Conservation (phyloP, 2,329 filamentous ascomycete genomes). For the Aschersonia sp. region DNA sequence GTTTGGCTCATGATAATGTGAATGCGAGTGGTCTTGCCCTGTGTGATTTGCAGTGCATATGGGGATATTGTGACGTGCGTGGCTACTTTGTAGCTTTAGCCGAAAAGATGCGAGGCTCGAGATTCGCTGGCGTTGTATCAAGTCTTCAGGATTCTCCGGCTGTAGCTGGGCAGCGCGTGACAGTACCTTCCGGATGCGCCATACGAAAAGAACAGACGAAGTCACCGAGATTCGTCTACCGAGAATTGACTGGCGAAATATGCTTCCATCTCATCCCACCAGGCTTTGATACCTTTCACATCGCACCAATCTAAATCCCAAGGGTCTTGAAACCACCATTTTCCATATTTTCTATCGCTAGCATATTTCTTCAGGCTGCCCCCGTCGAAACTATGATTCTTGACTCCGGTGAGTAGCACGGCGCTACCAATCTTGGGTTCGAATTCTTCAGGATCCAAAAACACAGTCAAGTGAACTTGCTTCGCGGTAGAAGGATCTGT, state of each 20-base stretch:
- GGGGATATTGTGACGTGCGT: too few relatives aligned
- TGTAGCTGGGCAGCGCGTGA: too few relatives aligned
- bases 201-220: too few relatives aligned
- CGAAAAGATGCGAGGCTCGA: too few relatives aligned
- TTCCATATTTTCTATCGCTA: constrained; percentile 20
- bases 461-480: constrained; percentile 37
- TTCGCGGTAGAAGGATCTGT: constrained; percentile 36
- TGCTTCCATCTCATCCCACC: constrained; percentile 24
- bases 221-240: background rate
- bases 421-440: constrained; percentile 30
- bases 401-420: constrained; percentile 37
- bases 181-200: too few relatives aligned
- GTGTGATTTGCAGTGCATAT: too few relatives aligned
- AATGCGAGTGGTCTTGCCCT: too few relatives aligned
- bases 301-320: constrained; percentile 33
- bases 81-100: too few relatives aligned
- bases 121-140: too few relatives aligned
- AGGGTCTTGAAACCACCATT: constrained; percentile 39
- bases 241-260: constrained; percentile 3
- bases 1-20: too few relatives aligned
- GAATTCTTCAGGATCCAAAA: constrained; percentile 36
- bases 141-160: too few relatives aligned
- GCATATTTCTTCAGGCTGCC: constrained; percentile 29
- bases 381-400: constrained; percentile 41
- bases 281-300: constrained; percentile 26